A percentile compares a stretch with the other conserved stretches of the same genome.
phyloP scores from a whole-genome alignment of 73 alveolate species.

The Paramecium biaurelia region DNA sequence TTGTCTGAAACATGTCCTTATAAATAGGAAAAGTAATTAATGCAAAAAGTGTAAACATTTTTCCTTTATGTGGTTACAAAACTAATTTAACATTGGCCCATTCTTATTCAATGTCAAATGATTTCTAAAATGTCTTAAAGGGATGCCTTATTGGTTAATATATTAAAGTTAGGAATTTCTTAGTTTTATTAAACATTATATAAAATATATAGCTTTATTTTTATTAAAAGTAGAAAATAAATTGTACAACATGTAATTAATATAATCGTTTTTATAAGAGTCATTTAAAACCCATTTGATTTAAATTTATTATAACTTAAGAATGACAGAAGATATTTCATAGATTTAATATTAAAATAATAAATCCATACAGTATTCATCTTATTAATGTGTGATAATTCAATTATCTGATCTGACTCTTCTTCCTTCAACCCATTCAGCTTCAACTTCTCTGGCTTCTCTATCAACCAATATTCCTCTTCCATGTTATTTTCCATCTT shows the following conservation, averaged over 20 bases:
- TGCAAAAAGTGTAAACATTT: background rate
- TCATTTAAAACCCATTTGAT: background rate
- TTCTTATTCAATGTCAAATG: background rate
- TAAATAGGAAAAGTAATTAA: background rate
- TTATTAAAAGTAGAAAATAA: background rate
- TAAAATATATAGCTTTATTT: too few species aligned
- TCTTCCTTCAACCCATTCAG: slow-evolving; percentile 61
- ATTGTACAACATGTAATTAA: background rate
- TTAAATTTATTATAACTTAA: background rate
- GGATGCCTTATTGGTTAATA: background rate
- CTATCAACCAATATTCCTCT: slow-evolving; percentile 56
- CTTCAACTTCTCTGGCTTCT: slow-evolving; percentile 47
- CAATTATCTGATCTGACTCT: slow-evolving; percentile 37
- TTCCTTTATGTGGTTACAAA: background rate
- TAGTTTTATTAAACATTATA: background rate
- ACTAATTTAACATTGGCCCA: background rate
- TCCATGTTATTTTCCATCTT: slow-evolving; percentile 86
- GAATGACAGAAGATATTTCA: background rate
- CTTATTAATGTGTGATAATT: background rate
- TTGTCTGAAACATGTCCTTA: background rate
- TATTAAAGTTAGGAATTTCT: background rate
- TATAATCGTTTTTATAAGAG: background rate
- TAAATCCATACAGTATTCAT: background rate
- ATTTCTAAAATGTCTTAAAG: background rate
- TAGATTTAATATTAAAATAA: background rate